Conservation (phyloP, 495 filamentous ascomycete genomes). For the Penicillium antarcticum region DNA sequence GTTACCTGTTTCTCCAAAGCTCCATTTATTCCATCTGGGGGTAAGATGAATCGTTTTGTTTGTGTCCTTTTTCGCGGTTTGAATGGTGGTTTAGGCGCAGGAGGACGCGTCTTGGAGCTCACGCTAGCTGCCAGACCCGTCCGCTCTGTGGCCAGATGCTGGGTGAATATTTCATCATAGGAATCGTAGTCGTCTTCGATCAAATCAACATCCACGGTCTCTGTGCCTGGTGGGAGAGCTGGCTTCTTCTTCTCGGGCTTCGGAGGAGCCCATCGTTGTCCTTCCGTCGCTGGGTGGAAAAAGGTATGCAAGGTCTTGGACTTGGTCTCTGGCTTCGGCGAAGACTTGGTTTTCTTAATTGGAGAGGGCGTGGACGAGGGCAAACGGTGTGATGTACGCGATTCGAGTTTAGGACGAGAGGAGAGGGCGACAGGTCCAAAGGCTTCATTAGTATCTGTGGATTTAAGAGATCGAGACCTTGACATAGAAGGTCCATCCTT, state of each 20-base stretch:
- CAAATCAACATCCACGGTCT: slow-evolving; percentile 34
- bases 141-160: slow-evolving; percentile 13
- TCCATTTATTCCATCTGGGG: background rate
- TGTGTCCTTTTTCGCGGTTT: slow-evolving; percentile 6
- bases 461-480: background rate
- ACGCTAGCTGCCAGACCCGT: slow-evolving; percentile 2
- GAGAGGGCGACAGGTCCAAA: slow-evolving; percentile 9
- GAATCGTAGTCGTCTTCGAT: slow-evolving; percentile 53
- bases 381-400: slow-evolving; percentile 3
- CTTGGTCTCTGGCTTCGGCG: slow-evolving; percentile 4
- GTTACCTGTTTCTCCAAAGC: background rate
- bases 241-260: slow-evolving; percentile 20
- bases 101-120: slow-evolving; percentile 1
- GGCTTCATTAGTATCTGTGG: background rate
- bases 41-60: slow-evolving; percentile 27
- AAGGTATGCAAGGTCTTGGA: slow-evolving; percentile 23
- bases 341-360: slow-evolving; percentile 5
- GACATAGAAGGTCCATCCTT: background rate
- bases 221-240: slow-evolving; percentile 6
- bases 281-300: slow-evolving; percentile 22
- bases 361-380: slow-evolving; percentile 23
- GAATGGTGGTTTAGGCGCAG: slow-evolving; percentile 9
- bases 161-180: slow-evolving; percentile 41
- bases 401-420: slow-evolving; percentile 11
- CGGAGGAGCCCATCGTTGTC: slow-evolving; percentile 33